A percentile compares a stretch with the other conserved stretches of the same genome.
phyloP scores from a whole-genome alignment of 2,329 filamentous ascomycete species.

The Talaromyces sp. region DNA sequence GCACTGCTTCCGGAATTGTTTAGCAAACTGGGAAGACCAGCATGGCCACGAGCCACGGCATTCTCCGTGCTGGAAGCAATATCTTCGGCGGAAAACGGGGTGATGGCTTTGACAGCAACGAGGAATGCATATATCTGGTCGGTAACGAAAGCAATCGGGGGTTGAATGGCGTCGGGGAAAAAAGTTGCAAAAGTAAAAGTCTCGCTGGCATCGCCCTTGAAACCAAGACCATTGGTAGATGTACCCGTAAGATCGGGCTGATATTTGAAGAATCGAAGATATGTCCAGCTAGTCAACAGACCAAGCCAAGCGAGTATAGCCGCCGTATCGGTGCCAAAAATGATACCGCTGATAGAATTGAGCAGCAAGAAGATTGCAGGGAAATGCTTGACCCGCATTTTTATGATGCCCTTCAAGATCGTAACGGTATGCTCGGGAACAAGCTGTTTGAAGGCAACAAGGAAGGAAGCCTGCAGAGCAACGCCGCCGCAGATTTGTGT shows the following conservation, averaged over 20 bases:
- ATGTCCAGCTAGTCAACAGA: slow-evolving; percentile 87
- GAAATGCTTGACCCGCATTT: slow-evolving; percentile 80
- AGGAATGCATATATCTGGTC: slow-evolving; percentile 71
- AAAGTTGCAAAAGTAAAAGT: slow-evolving; percentile 95
- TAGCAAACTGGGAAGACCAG: slow-evolving; percentile 58
- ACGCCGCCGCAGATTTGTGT: slow-evolving; percentile 86
- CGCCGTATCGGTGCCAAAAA: slow-evolving; percentile 69
- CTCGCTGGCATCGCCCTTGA: slow-evolving; percentile 90
- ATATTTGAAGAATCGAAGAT: slow-evolving; percentile 88
- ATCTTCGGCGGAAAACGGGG: slow-evolving; percentile 78
- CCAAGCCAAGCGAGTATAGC: slow-evolving; percentile 76
- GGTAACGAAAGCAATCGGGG: slow-evolving; percentile 68
- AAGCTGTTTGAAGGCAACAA: slow-evolving; percentile 96
- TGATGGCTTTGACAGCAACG: slow-evolving; percentile 73
- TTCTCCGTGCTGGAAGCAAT: slow-evolving; percentile 70
- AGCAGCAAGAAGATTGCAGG: slow-evolving; percentile 72
- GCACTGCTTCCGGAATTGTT: slow-evolving; percentile 43
- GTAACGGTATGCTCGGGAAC: slow-evolving; percentile 96
- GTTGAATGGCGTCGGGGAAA: slow-evolving; percentile 82
- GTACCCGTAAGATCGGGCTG: slow-evolving; percentile 54
- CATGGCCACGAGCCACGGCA: slow-evolving; percentile 62
- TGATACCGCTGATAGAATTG: slow-evolving; percentile 62
- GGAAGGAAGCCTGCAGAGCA: slow-evolving; percentile 84
- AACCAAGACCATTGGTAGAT: slow-evolving; percentile 51
- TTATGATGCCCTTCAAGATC: slow-evolving; percentile 81